These are phyloP conservation scores for Agroathelia rolfsii DNA, from an alignment of 1,284 basidiomycete species.

Conservation along the genomic window DNA sequence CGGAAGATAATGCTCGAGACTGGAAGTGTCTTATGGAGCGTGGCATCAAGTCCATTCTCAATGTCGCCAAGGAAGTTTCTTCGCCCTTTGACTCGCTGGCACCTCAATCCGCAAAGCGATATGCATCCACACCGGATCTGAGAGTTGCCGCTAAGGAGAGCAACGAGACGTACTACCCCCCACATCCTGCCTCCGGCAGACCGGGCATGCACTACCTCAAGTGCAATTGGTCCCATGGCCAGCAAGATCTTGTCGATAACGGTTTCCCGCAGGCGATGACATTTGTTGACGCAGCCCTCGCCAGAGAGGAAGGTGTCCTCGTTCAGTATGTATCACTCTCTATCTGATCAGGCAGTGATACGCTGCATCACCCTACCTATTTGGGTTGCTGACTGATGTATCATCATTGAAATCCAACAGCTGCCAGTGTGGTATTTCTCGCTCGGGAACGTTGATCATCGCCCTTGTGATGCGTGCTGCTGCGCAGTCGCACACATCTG, in stretches of 20 bases:
- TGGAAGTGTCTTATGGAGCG: slow-evolving; percentile 61
- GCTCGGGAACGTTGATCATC: slow-evolving; percentile 88
- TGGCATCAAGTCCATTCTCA: slow-evolving; percentile 77
- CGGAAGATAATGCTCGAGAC: slow-evolving; percentile 86
- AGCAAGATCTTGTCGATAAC: slow-evolving; percentile 71
- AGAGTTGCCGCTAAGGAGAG: slow-evolving; percentile 24
- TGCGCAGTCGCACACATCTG: slow-evolving; percentile 54
- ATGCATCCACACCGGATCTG: slow-evolving; percentile 61
- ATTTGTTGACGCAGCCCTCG: slow-evolving; percentile 71
- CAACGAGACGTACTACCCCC: slow-evolving; percentile 48
- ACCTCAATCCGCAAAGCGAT: slow-evolving; percentile 41
- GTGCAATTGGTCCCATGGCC: slow-evolving; percentile 90
- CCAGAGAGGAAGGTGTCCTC: slow-evolving; percentile 69
- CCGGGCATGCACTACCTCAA: slow-evolving; percentile 86
- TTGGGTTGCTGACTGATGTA: slow-evolving; percentile 5
- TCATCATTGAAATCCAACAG: slow-evolving; percentile 28
- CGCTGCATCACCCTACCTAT: slow-evolving; percentile 13
- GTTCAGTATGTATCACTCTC: slow-evolving; percentile 63
- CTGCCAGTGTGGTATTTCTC: slow-evolving; percentile 94
- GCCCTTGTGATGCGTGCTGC: slow-evolving; percentile 94
- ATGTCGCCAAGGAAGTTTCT: slow-evolving; percentile 90
- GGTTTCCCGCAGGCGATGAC: slow-evolving; percentile 75
- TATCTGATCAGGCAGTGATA: background rate
- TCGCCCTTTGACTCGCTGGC: slow-evolving; percentile 57
- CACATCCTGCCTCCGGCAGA: slow-evolving; percentile 53